Conservation (phyloP, 768 basidiomycete genomes). For the Suillus lakei region DNA sequence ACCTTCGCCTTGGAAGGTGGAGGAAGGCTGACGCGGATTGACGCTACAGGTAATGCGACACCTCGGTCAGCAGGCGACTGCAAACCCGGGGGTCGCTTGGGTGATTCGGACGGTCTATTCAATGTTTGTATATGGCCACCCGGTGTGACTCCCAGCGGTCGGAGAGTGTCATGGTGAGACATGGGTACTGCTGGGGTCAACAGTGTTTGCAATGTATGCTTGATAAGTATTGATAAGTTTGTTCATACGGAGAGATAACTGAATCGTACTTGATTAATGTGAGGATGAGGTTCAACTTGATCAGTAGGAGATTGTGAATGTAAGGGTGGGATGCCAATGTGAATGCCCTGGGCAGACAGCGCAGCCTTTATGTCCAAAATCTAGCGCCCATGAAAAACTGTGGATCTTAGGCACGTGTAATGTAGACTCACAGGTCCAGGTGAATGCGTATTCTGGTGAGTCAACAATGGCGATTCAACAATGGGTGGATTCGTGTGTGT, state of each 20-base stretch:
- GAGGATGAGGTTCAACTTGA: neutral
- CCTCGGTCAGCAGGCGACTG: neutral
- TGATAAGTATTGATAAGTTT: neutral
- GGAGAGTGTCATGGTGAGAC: neutral
- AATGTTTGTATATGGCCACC: too few relatives aligned
- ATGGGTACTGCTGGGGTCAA: neutral
- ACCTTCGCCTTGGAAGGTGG: conserved; percentile 1
- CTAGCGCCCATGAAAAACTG: neutral
- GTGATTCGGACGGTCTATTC: neutral
- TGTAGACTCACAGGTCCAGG: neutral
- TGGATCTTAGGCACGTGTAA: neutral
- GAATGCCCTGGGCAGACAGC: neutral
- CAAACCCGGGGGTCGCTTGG: neutral
- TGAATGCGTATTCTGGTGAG: too few relatives aligned
- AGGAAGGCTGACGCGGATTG: neutral
- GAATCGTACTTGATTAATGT: neutral
- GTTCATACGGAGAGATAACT: neutral
- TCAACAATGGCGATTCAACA: too few relatives aligned
- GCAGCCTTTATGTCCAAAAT: neutral
- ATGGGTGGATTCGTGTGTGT: neutral
- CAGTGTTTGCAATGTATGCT: neutral
- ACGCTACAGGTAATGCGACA: too few relatives aligned
- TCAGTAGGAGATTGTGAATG: neutral
- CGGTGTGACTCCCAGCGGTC: neutral
- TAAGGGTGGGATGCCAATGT: neutral